Base-by-base conservation (phyloP, 2,329 filamentous ascomycete genomes). In the Zarea fungicola region DNA sequence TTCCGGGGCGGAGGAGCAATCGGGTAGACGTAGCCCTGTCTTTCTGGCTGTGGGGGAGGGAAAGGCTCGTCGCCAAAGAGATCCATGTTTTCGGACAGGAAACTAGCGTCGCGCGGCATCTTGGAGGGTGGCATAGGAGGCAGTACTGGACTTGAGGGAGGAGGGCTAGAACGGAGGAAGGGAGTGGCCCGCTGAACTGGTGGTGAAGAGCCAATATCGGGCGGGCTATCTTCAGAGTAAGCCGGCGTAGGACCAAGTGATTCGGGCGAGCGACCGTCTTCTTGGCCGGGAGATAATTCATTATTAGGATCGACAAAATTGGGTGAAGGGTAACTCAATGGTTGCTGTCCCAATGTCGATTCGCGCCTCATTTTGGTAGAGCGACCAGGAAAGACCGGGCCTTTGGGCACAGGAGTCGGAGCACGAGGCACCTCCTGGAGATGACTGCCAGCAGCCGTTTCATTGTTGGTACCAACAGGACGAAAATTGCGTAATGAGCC, bases 121-220 rank as follows among this genome's bases (percentile, higher is more conserved):
- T 83, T 81, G 22, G 83, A 64, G 19, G 76, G 70, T 0, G 73
- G 77, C 72, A 84, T 83, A 0, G 80, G 78, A 7, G 81, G 81
- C 42, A 90, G 74, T 36, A 82, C 77, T 2, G 92, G 93, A 62
- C 92, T 97, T 2, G 91, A 96, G 22, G 84, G 81, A 23, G 81
- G 80, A 5, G 85, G 83, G 51, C 80, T 83, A 2, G 78, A 80
- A 43, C 64, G 73, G 25, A 76, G 70, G 56, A 74, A 82, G 36
- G 74, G 67, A 25, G 75, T 72, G 31, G 77, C 77, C 55, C 81
- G 78, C 54, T 90, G 82, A 1, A 95, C 76, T 1, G 93, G 93
- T 13, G 92, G 92, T 4, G 92, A 97, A 0, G 93, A 97, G 2
- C 87, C 87, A 57, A 97, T 89, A 47, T 89, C 87, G 42, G 82